Base-by-base conservation (phyloP, 805 yeast genomes). In the Cyberlindnera saturnus region DNA sequence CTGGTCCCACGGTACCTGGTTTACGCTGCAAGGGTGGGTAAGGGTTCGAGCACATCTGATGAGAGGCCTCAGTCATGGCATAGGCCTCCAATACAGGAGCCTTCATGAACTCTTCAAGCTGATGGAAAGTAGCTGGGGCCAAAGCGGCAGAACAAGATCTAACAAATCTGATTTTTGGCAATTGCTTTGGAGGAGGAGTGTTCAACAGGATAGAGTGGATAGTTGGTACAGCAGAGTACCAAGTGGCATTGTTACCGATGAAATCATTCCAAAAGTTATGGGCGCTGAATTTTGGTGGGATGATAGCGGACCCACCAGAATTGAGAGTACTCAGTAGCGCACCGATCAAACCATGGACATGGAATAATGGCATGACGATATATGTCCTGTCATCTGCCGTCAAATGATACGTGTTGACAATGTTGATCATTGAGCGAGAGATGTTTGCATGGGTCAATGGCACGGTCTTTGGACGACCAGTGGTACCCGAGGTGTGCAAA, bases 51-150 rank as follows among this genome's bases (percentile, higher is more conserved):
- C 86, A 78, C 81, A 82, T 83, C 60, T 82, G 88, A 60, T 82
- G 89, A n/a, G 86, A 72, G 1, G 86, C 86, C 57, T 82, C 90
- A 2, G 89, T 82, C 87, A 82, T 82, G 5, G 88, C 89, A 56
- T 82, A 82, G 0, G 89, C 89, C 59, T 82, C 90, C 14, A 82
- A 57, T 0, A 82, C 88, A 0, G 88, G 88, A 0, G 86, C 82
- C 8, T 73, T 64, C 59, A 82, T 77, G 28, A 70, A 67, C 38
- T 63, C 46, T 52, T 82, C 89, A 38, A 82, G 65, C 57, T 73
- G 69, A 42, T 67, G 67, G 65, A 82, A 75, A 6, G 80, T 79
- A 1, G 79, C 60, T 2, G 87, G 86, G 1, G 88, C 86, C 53
- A 82, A 66, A 6, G 87, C 73, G 1, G 87, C 74, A 1, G 88